Evolutionary conservation across 306 rosid genomes (phyloP).

Genomic region (Arachis hypogaea): DNA sequence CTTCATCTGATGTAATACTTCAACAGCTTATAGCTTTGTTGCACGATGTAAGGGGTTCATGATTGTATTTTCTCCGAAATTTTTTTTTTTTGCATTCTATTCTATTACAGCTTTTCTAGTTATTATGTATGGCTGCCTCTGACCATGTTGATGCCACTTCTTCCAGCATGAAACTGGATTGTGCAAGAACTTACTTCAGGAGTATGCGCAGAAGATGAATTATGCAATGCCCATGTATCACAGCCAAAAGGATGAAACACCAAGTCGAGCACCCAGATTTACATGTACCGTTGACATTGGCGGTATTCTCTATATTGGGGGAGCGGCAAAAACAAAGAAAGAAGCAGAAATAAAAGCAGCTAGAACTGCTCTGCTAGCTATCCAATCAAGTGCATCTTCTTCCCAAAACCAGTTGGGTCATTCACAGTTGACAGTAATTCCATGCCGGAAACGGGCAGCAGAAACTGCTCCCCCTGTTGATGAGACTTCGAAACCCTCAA

Average conservation of each 20-base stretch:
- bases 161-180: conserved; percentile 93
- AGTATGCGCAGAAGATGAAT: conserved; percentile 97
- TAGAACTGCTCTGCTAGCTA: conserved; percentile 90
- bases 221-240: conserved; percentile 83
- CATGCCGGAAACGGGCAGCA: conserved; percentile 56
- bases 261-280: conserved; percentile 53
- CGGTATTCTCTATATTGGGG: conserved; percentile 84
- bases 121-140: conserved; percentile 32
- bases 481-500: conserved; percentile 48
- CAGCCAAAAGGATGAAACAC: conserved; percentile 65
- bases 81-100: conserved; percentile 11
- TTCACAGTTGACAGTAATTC: conserved; percentile 74
- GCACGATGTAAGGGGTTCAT: conserved; percentile 5
- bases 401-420: conserved; percentile 47
- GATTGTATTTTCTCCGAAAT: conserved; percentile 21
- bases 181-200: conserved; percentile 98
- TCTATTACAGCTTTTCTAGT: conserved; percentile 15
- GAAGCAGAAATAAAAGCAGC: conserved; percentile 99
- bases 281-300: conserved; percentile 89
- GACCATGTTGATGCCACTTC: conserved; percentile 37
- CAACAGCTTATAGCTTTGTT: not conserved
- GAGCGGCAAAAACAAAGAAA: conserved; percentile 79
- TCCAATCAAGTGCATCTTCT: conserved; percentile 60
- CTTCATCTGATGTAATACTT: conserved; percentile 1
- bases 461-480: conserved; percentile 41